These are phyloP conservation scores for Rhodotorula glutinis DNA, from an alignment of 1,284 basidiomycete species.

Conservation along the genomic window DNA sequence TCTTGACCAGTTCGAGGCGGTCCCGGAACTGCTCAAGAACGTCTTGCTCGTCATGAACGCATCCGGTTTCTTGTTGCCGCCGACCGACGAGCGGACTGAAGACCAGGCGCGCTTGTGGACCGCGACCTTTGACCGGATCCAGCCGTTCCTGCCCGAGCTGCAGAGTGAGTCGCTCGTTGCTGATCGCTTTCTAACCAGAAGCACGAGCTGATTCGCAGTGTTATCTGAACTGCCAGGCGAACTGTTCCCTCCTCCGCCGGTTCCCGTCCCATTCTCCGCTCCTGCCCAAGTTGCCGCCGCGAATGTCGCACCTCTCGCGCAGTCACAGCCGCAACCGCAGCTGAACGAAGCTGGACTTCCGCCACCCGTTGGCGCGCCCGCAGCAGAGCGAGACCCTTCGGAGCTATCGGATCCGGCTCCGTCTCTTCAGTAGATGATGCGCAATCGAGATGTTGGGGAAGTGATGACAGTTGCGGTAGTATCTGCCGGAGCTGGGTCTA, in stretches of 20 bases:
- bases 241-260: constrained; percentile 24
- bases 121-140: constrained; percentile 75
- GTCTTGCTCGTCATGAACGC: constrained; percentile 95
- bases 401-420: no score
- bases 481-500: no score
- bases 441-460: no score
- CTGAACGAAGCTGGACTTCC: not conserved
- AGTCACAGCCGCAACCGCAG: no score
- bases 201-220: no score
- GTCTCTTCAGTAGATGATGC: no score
- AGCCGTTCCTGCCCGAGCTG: constrained; percentile 84
- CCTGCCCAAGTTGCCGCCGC: no score
- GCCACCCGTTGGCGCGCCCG: not conserved
- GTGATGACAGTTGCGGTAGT: no score
- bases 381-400: no score
- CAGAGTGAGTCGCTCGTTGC: constrained; percentile 55
- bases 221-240: no score
- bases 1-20: constrained; percentile 93
- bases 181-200: no score
- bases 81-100: constrained; percentile 58
- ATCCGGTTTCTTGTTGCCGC: constrained; percentile 72
- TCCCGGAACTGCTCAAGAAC: constrained; percentile 95
- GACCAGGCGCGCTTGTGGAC: constrained; percentile 76
- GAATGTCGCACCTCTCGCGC: no score
- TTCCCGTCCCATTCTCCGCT: constrained; percentile 19